Base-by-base conservation (phyloP, 2,329 filamentous ascomycete genomes). In the Curvularia eragrostidis region DNA sequence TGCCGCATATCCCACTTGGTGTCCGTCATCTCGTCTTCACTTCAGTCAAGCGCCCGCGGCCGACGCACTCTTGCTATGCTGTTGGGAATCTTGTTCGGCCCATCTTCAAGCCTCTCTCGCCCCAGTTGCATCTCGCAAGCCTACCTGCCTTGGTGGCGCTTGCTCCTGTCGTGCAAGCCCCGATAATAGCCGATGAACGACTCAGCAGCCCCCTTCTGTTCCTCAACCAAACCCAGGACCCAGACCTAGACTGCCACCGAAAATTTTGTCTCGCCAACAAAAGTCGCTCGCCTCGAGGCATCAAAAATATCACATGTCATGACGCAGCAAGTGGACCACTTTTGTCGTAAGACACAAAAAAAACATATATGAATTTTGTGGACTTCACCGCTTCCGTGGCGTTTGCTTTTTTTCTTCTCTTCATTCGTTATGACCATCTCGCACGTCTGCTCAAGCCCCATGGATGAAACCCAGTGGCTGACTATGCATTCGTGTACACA, bases 371-470 rank as follows among this genome's bases (percentile, higher is more conserved):
- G 53, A 64, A 18, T 67, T 67, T 62, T 65, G 59, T 26, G 66
- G 49, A 52, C 56, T 57, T 73, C 70, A 74, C 72, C 70, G 72
- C 71, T 67, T 67, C n/a, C 61, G 64, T 72, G 65, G 65, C 61
- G 58, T 65, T 52, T 59, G 41, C 24, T 54, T 57, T 68, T 67
- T 65, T 41, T 41, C 8, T 30, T 41, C 36, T 68, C 67, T 65
- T 41, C 23, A 30, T 30, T 41, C 36, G 3, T 39, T 39, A 9
- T 3, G 9, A 18, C 19, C 38, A 21, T 69, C 68, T 69, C 64
- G 60, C 61, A 63, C 65, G 64, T 58, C 50, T 36, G 48, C 47
- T 32, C 36, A 42, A 52, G 48, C 23, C 39, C 42, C 50, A 43
- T 50, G 52, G 51, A 50, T 56, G 51, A 60, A 52, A 49, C 53